Evolutionary conservation across 2,329 filamentous ascomycete genomes (phyloP).

Genomic region (Ophiocordyceps camponoti-floridani): DNA sequence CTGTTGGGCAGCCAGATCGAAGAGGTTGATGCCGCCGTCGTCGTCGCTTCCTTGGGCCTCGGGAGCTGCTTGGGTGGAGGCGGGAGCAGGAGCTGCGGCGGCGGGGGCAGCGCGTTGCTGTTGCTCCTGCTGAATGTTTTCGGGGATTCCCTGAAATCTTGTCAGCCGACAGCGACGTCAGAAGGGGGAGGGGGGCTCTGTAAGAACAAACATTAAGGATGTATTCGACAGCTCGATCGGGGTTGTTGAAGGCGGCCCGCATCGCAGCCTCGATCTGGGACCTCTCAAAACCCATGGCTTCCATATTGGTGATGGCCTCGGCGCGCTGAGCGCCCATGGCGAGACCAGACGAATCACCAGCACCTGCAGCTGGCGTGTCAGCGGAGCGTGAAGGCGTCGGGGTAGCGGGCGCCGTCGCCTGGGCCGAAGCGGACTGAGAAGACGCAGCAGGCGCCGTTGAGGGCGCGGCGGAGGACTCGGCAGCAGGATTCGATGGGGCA

Average conservation of each 20-base stretch:
- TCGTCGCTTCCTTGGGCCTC: constrained; percentile 31
- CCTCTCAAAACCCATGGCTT: constrained; percentile 89
- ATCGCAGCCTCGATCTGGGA: constrained; percentile 82
- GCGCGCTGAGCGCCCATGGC: constrained; percentile 71
- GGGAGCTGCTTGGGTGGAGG: constrained; percentile 17
- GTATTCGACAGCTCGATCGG: constrained; percentile 93
- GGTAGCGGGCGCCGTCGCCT: constrained; percentile 30
- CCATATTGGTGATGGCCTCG: constrained; percentile 78
- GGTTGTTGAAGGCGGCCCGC: constrained; percentile 93
- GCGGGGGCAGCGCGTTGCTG: constrained; percentile 26
- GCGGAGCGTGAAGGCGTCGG: constrained; percentile 32
- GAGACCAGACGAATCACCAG: constrained; percentile 49
- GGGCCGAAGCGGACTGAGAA: constrained; percentile 22
- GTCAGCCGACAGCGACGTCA: constrained; percentile 1
- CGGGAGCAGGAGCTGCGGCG: constrained; percentile 22
- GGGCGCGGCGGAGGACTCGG: constrained; percentile 40
- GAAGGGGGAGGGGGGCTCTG: not conserved
- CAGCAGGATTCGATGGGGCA: constrained; percentile 27
- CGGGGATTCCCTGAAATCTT: constrained; percentile 68
- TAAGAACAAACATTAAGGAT: constrained; percentile 67
- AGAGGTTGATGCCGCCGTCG: constrained; percentile 66
- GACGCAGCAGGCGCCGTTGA: constrained; percentile 35
- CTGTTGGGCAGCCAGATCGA: constrained; percentile 78
- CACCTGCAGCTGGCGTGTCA: constrained; percentile 19
- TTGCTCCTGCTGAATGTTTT: constrained; percentile 59